Conservation (phyloP, 2,329 filamentous ascomycete species). For the Pestalotiopsis fici region DNA sequence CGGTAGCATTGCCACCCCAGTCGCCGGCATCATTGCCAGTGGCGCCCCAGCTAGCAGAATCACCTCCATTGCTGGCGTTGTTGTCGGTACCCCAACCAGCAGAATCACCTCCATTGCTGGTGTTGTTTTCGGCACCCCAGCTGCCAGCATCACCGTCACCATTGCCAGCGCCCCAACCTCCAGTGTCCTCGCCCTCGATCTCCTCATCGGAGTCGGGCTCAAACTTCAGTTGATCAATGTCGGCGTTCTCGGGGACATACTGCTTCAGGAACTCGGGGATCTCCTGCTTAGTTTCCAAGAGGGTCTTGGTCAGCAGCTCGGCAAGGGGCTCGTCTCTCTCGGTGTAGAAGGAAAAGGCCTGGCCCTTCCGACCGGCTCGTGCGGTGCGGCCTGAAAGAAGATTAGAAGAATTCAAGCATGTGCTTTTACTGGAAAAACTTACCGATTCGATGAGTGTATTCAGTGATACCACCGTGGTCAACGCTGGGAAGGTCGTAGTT, state of each 20-base stretch:
- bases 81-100: constrained; percentile 25
- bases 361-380: constrained; percentile 83
- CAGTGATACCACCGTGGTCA: constrained; percentile 82
- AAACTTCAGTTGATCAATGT: constrained; percentile 49
- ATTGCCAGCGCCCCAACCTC: constrained; percentile 11
- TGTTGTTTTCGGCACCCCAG: neutral
- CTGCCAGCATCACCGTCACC: constrained; percentile 43
- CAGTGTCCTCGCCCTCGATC: constrained; percentile 25
- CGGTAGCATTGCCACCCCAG: neutral
- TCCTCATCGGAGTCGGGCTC: constrained; percentile 59
- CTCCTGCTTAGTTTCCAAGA: constrained; percentile 76
- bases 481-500: constrained; percentile 84
- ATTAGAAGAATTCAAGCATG: neutral
- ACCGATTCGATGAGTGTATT: constrained; percentile 95
- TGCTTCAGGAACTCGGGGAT: constrained; percentile 80
- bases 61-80: neutral
- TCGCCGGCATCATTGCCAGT: neutral
- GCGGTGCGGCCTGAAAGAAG: constrained; percentile 74
- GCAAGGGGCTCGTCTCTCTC: constrained; percentile 74
- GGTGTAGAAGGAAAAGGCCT: constrained; percentile 88
- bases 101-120: constrained; percentile 14
- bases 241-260: constrained; percentile 59
- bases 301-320: constrained; percentile 73
- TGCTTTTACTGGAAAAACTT: constrained; percentile 32
- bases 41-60: constrained; percentile 11